Percentiles rank a stretch among this genome's conserved stretches.
Evolutionary conservation across 2,329 filamentous ascomycete species (phyloP).

Genomic region (Fusarium albosuccineum): DNA sequence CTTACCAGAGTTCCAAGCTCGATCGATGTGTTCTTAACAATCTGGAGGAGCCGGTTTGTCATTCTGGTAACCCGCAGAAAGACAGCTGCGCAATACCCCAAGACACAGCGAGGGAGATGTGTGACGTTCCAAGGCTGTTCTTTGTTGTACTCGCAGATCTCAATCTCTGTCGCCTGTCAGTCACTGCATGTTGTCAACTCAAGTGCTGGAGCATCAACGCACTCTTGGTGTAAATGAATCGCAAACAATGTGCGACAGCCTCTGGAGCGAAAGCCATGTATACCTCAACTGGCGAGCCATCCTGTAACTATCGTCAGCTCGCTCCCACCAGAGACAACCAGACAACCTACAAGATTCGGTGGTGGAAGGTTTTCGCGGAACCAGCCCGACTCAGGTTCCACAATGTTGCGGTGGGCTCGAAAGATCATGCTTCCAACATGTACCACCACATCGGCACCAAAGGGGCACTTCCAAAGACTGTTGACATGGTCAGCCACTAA

Average conservation of each 20-base stretch:
- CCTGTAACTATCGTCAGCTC: slow-evolving; percentile 39
- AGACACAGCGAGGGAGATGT: slow-evolving; percentile 50
- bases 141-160: slow-evolving; percentile 47
- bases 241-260: slow-evolving; percentile 49
- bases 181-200: neutral
- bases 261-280: slow-evolving; percentile 41
- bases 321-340: neutral
- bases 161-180: slow-evolving; percentile 41
- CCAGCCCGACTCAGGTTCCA: slow-evolving; percentile 51
- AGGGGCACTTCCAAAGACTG: slow-evolving; percentile 50
- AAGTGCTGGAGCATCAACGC: slow-evolving; percentile 22
- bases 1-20: slow-evolving; percentile 41
- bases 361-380: slow-evolving; percentile 51
- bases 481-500: slow-evolving; percentile 24
- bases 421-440: slow-evolving; percentile 41
- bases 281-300: slow-evolving; percentile 46
- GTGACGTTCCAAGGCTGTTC: slow-evolving; percentile 43
- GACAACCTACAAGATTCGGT: slow-evolving; percentile 42
- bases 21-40: slow-evolving; percentile 44
- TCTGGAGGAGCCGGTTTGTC: slow-evolving; percentile 44
- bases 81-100: slow-evolving; percentile 51
- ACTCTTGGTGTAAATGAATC: slow-evolving; percentile 54
- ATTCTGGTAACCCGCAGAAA: slow-evolving; percentile 48
- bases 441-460: slow-evolving; percentile 52
- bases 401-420: slow-evolving; percentile 52